Conservation (phyloP, 192 early-diverging fungal species). For the Coemansia sp. region DNA sequence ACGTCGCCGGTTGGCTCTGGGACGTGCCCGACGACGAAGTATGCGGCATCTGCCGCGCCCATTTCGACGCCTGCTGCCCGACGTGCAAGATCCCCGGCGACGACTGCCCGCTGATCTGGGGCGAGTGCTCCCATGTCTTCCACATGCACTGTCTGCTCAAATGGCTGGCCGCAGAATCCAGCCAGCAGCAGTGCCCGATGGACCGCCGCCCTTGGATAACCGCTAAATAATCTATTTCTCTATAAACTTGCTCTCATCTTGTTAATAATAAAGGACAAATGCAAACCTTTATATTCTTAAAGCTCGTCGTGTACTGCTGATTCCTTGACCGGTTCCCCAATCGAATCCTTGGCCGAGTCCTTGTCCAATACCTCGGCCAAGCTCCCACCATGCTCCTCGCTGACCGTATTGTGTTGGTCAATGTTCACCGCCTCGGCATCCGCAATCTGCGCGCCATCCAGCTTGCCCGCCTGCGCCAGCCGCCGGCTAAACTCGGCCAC, state of each 20-base stretch:
- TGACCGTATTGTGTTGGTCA: no score
- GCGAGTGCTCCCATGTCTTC: conserved; percentile 88
- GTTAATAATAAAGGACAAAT: background rate
- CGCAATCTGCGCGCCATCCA: conserved; percentile 39
- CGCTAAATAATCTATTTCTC: conserved; percentile 16
- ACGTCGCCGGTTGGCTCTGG: conserved; percentile 88
- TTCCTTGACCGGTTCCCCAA: no score
- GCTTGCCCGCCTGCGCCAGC: conserved; percentile 32
- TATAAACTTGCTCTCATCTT: no score
- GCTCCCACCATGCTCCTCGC: no score
- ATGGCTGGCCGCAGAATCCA: conserved; percentile 68
- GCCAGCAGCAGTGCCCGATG: conserved; percentile 81
- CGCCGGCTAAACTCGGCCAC: conserved; percentile 50
- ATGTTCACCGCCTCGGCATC: conserved; percentile 39
- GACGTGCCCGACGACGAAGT: conserved; percentile 76
- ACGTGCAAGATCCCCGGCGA: conserved; percentile 82
- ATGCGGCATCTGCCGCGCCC: conserved; percentile 86
- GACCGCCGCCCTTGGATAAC: conserved; percentile 75
- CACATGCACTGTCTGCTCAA: conserved; percentile 91
- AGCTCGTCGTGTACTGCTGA: no score
- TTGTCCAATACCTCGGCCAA: no score
- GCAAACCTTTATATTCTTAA: no score
- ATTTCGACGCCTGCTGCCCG: conserved; percentile 83
- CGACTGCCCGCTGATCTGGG: conserved; percentile 82
- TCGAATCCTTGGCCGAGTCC: no score